Evolutionary conservation across 768 basidiomycete species (phyloP), one percentile per base, ranked within the genome.

Genomic region (Botryobasidium botryosum): DNA sequence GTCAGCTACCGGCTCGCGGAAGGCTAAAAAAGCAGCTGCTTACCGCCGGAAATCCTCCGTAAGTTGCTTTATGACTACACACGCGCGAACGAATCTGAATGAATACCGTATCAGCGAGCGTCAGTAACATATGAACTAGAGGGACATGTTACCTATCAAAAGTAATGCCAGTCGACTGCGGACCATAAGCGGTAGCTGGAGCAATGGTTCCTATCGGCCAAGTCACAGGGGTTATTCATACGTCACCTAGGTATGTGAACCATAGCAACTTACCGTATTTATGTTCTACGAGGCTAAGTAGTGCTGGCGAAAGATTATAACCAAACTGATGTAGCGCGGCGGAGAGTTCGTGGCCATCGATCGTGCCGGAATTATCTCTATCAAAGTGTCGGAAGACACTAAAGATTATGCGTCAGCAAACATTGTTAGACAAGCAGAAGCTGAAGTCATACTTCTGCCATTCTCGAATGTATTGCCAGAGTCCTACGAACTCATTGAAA

Each of bases 41-140:
- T n/a, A n/a, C n/a, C n/a, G 44, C 42, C 67, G 66, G 66, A 85
- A 85, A 27, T 71, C 59, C 61, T 86, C 83, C 29, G 70, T 73
- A 52, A 83, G 65, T 57, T 82, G 79, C 63, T 80, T 83, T 48
- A 84, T 70, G 8, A 75, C 77, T 47, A 88, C 84, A 53, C 84
- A 87, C 20, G 80, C 81, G 45, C 84, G 73, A 20, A 87, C 79
- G 64, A 87, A 87, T 51, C 83, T n/a, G n/a, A n/a, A n/a, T n/a
- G n/a, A n/a, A n/a, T n/a, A n/a, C n/a, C n/a, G n/a, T n/a, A n/a
- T n/a, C 77, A 58, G 86, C 85, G 55, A 87, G 86, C 4, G 75
- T 71, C 63, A 87, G 83, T 0, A 81, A 80, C 1, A 68, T 62
- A n/a, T 51, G 49, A 2, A 64, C 12, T 20, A 10, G 15, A 10